A percentile compares a stretch with the other conserved stretches of the same genome.
phyloP scores from a whole-genome alignment of 1,284 basidiomycete species.

The Leucoagaricus sp. region DNA sequence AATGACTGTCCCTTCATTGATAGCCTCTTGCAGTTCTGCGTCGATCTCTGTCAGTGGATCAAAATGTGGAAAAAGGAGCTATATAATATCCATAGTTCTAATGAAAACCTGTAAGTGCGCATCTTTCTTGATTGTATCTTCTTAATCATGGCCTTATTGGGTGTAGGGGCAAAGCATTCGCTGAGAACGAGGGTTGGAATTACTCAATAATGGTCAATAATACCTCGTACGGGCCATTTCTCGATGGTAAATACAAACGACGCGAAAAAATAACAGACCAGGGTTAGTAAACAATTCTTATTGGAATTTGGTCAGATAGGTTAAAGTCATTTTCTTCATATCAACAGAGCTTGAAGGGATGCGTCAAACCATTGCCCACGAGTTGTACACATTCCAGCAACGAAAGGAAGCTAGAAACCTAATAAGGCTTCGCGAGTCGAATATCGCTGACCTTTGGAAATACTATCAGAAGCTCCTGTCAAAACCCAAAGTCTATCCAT shows the following conservation, averaged over 20 bases:
- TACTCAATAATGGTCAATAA: slow-evolving; percentile 36
- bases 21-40: slow-evolving; percentile 33
- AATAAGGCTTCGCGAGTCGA: slow-evolving; percentile 20
- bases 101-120: slow-evolving; percentile 37
- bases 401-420: slow-evolving; percentile 17
- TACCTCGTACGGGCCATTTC: slow-evolving; percentile 37
- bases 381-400: slow-evolving; percentile 18
- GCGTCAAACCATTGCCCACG: slow-evolving; percentile 16
- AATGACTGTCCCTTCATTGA: neutral
- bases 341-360: slow-evolving; percentile 21
- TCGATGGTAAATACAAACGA: slow-evolving; percentile 31
- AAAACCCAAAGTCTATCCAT: slow-evolving; percentile 13
- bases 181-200: slow-evolving; percentile 39
- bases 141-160: no score
- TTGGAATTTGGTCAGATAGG: slow-evolving; percentile 4
- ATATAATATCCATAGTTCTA: slow-evolving; percentile 21
- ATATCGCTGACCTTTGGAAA: slow-evolving; percentile 25
- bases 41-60: slow-evolving; percentile 36
- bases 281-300: slow-evolving; percentile 30
- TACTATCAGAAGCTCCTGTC: slow-evolving; percentile 31
- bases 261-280: slow-evolving; percentile 33
- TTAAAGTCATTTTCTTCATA: neutral
- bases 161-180: slow-evolving; percentile 38
- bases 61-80: slow-evolving; percentile 20
- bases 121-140: no score